These are phyloP conservation scores for Solanum arcanum DNA, from an alignment of 257 asterid genomes.

Conservation along the genomic window DNA sequence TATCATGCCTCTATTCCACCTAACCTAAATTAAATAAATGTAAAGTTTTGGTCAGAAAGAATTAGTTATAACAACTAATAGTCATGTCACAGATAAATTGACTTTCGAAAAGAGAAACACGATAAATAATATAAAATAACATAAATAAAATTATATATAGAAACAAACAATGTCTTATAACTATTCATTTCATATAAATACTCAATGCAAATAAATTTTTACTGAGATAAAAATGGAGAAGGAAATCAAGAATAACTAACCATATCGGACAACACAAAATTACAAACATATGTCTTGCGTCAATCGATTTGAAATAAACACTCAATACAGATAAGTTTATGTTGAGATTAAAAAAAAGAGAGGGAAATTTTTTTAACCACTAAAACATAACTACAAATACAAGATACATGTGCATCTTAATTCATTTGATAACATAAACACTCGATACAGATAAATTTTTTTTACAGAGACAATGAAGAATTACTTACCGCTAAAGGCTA, in stretches of 20 bases:
- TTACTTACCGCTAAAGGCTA: constrained; percentile 50
- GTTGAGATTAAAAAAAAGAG: not conserved
- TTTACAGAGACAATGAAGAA: not conserved
- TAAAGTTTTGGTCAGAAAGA: not conserved
- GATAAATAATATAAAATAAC: too few species aligned
- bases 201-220: too few species aligned
- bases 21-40: not conserved
- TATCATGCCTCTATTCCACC: not conserved
- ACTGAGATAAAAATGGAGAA: too few species aligned
- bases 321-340: not conserved
- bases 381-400: not conserved
- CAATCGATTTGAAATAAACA: not conserved
- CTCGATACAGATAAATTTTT: not conserved
- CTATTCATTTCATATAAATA: too few species aligned
- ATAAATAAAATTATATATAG: too few species aligned
- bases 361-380: too few species aligned
- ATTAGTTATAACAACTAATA: too few species aligned
- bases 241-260: not conserved
- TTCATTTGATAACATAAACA: not conserved
- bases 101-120: too few species aligned
- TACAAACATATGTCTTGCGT: not conserved
- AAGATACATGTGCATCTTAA: not conserved
- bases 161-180: not conserved
- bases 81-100: too few species aligned
- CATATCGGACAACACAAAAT: accelerated